Base-by-base conservation (phyloP, 2,329 filamentous ascomycete genomes). In the Paecilomyces sp. region DNA sequence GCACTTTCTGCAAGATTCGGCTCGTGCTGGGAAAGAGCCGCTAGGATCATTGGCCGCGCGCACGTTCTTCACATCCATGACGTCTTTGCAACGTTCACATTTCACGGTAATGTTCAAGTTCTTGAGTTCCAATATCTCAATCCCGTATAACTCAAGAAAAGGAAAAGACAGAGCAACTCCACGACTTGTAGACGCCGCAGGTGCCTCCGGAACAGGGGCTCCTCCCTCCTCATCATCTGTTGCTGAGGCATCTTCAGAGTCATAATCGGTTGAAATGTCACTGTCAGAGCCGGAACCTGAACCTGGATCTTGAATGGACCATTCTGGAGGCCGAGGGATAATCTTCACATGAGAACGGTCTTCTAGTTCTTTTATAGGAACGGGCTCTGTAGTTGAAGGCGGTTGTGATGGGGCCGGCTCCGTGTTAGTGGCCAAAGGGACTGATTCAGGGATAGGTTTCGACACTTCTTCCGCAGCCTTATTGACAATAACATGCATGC, bases 81-180 rank as follows among this genome's bases (percentile, higher is more conserved):
- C 72, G 3, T 89, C 88, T 71, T 88, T 92, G 80, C 91, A 95
- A 41, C 91, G 84, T 57, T 87, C 85, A 71, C 91, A 95, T 71
- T 92, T 92, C 63, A 91, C 80, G 2, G 83, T 88, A 63, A 94
- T 78, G 60, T 84, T 86, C 33, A 94, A 77, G 25, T 83, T 80
- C 0, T 82, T 78, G 1, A 93, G 74, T 65, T 92, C 86, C 8
- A 95, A 79, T 1, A 94, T 75, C 68, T 94, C 90, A 61, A 94
- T 88, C 41, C 88, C 85, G 69, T 91, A 83, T 1, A 95, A 82
- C 67, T 93, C 89, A 60, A 94, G 77, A 28, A 83, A 86, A 0
- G 91, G 91, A 66, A 94, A 91, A 0, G 88, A 91, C 7, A 95
- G 80, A 58, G 89, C 85, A n/a, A 90, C 88, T 25, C 90, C 90